Evolutionary conservation across 768 basidiomycete species (phyloP).

Genomic region (Mycena indigotica): DNA sequence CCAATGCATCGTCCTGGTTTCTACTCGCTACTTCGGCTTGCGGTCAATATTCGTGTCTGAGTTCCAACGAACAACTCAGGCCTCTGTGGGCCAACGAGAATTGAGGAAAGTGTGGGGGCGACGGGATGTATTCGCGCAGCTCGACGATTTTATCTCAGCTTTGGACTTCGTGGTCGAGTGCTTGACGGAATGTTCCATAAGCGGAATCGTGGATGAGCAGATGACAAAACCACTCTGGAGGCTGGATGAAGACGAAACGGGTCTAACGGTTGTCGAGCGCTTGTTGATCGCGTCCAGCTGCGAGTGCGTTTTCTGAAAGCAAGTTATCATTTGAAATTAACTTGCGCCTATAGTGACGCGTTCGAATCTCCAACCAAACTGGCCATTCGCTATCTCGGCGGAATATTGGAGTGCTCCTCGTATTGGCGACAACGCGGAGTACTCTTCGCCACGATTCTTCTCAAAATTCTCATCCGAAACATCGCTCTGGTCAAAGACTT

Average conservation of each 20-base stretch:
- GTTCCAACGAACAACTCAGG: too few relatives aligned
- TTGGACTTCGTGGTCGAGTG: slow-evolving; percentile 8
- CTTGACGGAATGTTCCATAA: slow-evolving; percentile 2
- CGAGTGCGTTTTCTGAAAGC: background rate
- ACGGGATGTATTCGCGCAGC: background rate
- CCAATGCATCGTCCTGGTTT: slow-evolving; percentile 2
- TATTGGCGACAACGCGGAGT: background rate
- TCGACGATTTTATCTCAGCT: background rate
- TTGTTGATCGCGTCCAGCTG: slow-evolving; percentile 4
- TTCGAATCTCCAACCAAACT: background rate
- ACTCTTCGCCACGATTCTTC: background rate
- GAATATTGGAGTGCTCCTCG: background rate
- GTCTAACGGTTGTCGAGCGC: slow-evolving; percentile 4
- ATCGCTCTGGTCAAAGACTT: background rate
- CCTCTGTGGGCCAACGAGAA: background rate
- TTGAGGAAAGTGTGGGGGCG: background rate
- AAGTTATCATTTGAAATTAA: background rate
- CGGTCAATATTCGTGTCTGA: background rate
- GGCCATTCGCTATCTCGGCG: slow-evolving; percentile 1
- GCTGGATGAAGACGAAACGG: background rate
- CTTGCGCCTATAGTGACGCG: background rate
- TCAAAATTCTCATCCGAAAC: background rate
- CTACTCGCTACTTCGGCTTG: slow-evolving; percentile 2
- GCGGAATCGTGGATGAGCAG: background rate
- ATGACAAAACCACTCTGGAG: background rate